Evolutionary conservation across 2,329 filamentous ascomycete species (phyloP).

Genomic region (Colletotrichum godetiae): DNA sequence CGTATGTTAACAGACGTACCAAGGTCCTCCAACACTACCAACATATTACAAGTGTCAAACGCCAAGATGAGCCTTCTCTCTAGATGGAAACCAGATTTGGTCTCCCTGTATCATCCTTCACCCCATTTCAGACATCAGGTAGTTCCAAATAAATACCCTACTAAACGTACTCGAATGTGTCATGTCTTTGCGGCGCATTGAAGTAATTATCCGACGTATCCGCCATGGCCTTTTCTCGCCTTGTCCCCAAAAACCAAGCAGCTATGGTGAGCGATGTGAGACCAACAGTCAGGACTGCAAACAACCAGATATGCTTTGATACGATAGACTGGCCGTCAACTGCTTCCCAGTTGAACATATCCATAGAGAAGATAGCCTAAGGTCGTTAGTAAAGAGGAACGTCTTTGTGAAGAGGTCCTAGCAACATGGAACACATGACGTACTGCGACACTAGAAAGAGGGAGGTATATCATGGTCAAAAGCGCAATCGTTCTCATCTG

Average conservation of each 20-base stretch:
- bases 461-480: slow-evolving; percentile 44
- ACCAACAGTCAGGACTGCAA: slow-evolving; percentile 36
- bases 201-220: slow-evolving; percentile 2
- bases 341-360: slow-evolving; percentile 41
- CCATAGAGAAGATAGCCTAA: slow-evolving; percentile 43
- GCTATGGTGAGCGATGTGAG: slow-evolving; percentile 36
- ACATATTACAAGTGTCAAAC: too few species aligned
- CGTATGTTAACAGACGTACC: too few species aligned
- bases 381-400: background rate
- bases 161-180: background rate
- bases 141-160: too few species aligned
- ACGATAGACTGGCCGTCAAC: slow-evolving; percentile 37
- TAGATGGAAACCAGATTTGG: too few species aligned
- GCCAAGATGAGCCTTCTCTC: too few species aligned
- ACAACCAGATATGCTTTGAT: slow-evolving; percentile 42
- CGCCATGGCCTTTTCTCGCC: background rate
- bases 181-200: background rate
- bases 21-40: too few species aligned
- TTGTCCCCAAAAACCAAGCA: slow-evolving; percentile 17
- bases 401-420: background rate
- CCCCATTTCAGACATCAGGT: background rate
- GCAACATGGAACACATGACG: background rate
- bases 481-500: slow-evolving; percentile 45
- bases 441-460: slow-evolving; percentile 42
- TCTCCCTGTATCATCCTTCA: background rate